Percentiles rank a stretch among this genome's conserved stretches.
Conservation (phyloP, 345 rosid species). For the Citrus sinensis region DVS_A1.0 CM039169.1:19207501-19208000, state of each 20-base stretch:
- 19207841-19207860: neutral
- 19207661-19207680: too few species aligned
- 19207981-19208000: constrained; percentile 17
- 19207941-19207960: neutral
- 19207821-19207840: neutral
- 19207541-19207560: too few species aligned
- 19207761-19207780: constrained; percentile 13
- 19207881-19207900: too few species aligned
- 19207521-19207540: too few species aligned
- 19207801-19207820: neutral
- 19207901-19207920: too few species aligned
- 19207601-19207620: neutral
- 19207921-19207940: neutral
- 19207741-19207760: constrained; percentile 8
- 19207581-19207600: too few species aligned
- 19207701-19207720: neutral
- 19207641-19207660: too few species aligned
- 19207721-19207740: constrained; percentile 12
- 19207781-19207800: constrained; percentile 23
- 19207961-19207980: neutral
- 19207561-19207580: too few species aligned
- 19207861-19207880: too few species aligned
- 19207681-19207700: too few species aligned
- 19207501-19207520: too few species aligned
- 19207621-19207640: neutral